Evolutionary conservation across 768 basidiomycete species (phyloP).

Genomic region (Mycena pura): DNA sequence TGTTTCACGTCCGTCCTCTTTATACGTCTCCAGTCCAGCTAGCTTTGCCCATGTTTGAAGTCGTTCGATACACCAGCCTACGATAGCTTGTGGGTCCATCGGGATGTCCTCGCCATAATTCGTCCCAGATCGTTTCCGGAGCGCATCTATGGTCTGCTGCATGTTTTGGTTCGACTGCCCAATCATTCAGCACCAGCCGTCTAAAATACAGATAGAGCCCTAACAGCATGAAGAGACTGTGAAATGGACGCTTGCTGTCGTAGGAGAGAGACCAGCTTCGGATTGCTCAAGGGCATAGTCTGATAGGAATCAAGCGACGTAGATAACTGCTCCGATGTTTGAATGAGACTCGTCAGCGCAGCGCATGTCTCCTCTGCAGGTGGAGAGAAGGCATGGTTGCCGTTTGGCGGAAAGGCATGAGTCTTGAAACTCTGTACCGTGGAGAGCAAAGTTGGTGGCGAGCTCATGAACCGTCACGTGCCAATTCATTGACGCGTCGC

Average conservation of each 20-base stretch:
- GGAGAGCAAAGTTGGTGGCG: slow-evolving; percentile 47
- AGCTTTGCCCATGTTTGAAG: slow-evolving; percentile 67
- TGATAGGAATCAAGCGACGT: slow-evolving; percentile 60
- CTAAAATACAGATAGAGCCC: slow-evolving; percentile 28
- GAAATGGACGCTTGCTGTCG: slow-evolving; percentile 66
- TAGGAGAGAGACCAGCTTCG: slow-evolving; percentile 72
- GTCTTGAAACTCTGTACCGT: slow-evolving; percentile 50
- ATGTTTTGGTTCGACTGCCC: slow-evolving; percentile 61
- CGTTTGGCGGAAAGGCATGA: slow-evolving; percentile 42
- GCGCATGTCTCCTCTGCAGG: slow-evolving; percentile 49
- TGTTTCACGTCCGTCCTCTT: slow-evolving; percentile 60
- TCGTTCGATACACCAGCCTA: slow-evolving; percentile 64
- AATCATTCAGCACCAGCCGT: slow-evolving; percentile 24
- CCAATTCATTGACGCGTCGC: slow-evolving; percentile 8
- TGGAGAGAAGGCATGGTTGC: slow-evolving; percentile 52
- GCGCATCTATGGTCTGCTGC: slow-evolving; percentile 53
- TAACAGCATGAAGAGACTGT: slow-evolving; percentile 60
- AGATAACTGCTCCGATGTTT: slow-evolving; percentile 58
- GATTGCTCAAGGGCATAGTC: slow-evolving; percentile 59
- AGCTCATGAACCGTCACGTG: slow-evolving; percentile 18
- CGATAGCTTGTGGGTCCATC: slow-evolving; percentile 48
- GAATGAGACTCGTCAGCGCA: slow-evolving; percentile 57
- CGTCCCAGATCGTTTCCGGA: slow-evolving; percentile 54
- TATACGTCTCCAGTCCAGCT: slow-evolving; percentile 79
- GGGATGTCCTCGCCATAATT: slow-evolving; percentile 73